phyloP scores from a whole-genome alignment of 192 early-diverging fungal species.

The Thamnidium elegans region DNA sequence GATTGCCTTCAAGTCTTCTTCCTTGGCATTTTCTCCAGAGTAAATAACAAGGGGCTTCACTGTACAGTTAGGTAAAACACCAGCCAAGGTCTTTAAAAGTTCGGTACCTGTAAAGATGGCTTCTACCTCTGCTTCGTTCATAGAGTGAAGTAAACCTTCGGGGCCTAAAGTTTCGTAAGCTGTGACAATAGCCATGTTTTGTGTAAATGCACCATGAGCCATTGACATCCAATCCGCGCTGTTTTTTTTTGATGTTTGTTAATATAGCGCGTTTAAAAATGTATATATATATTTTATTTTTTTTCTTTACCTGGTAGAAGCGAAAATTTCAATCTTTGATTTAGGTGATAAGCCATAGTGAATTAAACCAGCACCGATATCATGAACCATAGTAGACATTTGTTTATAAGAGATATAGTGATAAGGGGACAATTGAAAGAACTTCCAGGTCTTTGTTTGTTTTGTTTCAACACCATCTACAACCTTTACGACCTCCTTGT shows the following conservation, averaged over 20 bases:
- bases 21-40: conserved; percentile 56
- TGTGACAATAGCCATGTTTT: conserved; percentile 76
- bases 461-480: conserved; percentile 53
- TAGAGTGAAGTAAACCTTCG: conserved; percentile 70
- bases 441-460: conserved; percentile 80
- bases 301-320: conserved; percentile 58
- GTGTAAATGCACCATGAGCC: conserved; percentile 56
- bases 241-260: conserved; percentile 41
- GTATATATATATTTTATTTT: not conserved
- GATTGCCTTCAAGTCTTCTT: conserved; percentile 46
- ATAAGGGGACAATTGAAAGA: conserved; percentile 74
- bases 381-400: conserved; percentile 43
- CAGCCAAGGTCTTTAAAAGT: conserved; percentile 59
- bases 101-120: conserved; percentile 73
- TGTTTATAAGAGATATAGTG: conserved; percentile 76
- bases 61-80: conserved; percentile 54
- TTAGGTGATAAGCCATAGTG: conserved; percentile 53
- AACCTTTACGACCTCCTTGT: conserved; percentile 65
- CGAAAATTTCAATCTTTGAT: conserved; percentile 62
- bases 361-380: conserved; percentile 69
- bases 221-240: conserved; percentile 36
- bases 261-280: not conserved
- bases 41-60: conserved; percentile 66
- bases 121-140: conserved; percentile 74
- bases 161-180: conserved; percentile 87